A percentile compares a stretch with the other conserved stretches of the same genome.
phyloP scores from a whole-genome alignment of 2,329 filamentous ascomycete species.

The Cladosporium sp. region DNA sequence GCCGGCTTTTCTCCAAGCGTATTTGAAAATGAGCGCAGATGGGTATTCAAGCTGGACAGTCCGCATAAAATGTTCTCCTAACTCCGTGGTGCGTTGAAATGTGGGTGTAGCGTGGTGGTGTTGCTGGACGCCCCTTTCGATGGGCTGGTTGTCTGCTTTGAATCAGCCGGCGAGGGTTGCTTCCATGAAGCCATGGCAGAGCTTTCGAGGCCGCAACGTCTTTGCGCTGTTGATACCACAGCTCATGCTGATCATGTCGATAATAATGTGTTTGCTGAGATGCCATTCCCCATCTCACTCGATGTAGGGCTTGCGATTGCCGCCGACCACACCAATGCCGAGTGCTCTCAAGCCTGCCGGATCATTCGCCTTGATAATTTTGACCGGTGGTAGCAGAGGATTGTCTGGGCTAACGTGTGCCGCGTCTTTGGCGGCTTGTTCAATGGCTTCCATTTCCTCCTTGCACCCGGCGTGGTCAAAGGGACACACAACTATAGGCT shows the following conservation, averaged over 20 bases:
- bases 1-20: neutral
- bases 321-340: conserved; percentile 64
- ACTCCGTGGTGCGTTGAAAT: neutral
- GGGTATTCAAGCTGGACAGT: neutral
- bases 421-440: conserved; percentile 91
- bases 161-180: neutral
- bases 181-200: neutral
- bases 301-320: conserved; percentile 63
- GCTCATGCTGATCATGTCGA: neutral
- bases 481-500: conserved; percentile 94
- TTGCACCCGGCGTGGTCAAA: conserved; percentile 94
- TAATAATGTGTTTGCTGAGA: neutral
- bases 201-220: neutral
- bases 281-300: conserved; percentile 50
- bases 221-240: neutral
- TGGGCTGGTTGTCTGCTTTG: neutral
- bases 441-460: conserved; percentile 97
- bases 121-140: neutral
- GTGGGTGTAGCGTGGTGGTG: neutral
- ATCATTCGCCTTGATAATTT: conserved; percentile 78
- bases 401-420: conserved; percentile 84
- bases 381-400: conserved; percentile 84
- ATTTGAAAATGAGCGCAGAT: neutral
- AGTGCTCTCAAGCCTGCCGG: conserved; percentile 60
- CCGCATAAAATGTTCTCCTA: neutral